Conservation (phyloP, 495 filamentous ascomycete genomes). For the Pseudomonodictys pantanalensis region DNA sequence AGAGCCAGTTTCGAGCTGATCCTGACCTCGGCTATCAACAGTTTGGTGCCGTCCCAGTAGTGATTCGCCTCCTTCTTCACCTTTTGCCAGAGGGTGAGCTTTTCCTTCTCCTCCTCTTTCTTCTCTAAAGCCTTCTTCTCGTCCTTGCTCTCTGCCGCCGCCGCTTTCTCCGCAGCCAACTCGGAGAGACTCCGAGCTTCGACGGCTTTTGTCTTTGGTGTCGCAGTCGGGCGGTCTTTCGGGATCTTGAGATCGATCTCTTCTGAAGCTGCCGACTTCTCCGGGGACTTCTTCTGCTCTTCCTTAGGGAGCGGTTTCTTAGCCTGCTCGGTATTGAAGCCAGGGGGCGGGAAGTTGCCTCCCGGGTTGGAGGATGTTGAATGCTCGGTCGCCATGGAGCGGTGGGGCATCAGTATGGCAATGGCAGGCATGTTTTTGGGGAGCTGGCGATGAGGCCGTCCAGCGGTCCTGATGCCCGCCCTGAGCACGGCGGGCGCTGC, state of each 20-base stretch:
- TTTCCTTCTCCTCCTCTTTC: constrained; percentile 78
- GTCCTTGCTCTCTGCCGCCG: constrained; percentile 42
- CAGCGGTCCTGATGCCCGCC: constrained; percentile 34
- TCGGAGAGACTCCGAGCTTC: constrained; percentile 49
- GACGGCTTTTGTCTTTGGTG: constrained; percentile 46
- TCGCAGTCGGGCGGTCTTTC: constrained; percentile 42
- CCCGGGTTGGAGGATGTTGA: constrained; percentile 51
- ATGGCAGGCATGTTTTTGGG: constrained; percentile 39
- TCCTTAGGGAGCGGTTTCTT: constrained; percentile 75
- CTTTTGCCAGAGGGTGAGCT: constrained; percentile 84
- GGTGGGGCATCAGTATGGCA: constrained; percentile 41
- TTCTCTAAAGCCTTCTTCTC: constrained; percentile 53
- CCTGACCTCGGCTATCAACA: constrained; percentile 85
- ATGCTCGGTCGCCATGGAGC: constrained; percentile 61
- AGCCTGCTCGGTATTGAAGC: constrained; percentile 86
- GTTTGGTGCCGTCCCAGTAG: constrained; percentile 99
- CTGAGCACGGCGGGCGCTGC: constrained; percentile 40
- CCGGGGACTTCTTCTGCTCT: constrained; percentile 39
- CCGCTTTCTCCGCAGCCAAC: constrained; percentile 48
- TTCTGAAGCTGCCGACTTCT: constrained; percentile 40
- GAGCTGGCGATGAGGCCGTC: constrained; percentile 30
- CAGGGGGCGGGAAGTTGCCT: constrained; percentile 70
- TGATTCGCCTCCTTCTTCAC: constrained; percentile 88
- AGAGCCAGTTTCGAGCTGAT: constrained; percentile 87
- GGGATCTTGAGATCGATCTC: constrained; percentile 35